Evolutionary conservation across 352 stramenopile species (phyloP).

Genomic region (Pythium coloratum): DNA sequence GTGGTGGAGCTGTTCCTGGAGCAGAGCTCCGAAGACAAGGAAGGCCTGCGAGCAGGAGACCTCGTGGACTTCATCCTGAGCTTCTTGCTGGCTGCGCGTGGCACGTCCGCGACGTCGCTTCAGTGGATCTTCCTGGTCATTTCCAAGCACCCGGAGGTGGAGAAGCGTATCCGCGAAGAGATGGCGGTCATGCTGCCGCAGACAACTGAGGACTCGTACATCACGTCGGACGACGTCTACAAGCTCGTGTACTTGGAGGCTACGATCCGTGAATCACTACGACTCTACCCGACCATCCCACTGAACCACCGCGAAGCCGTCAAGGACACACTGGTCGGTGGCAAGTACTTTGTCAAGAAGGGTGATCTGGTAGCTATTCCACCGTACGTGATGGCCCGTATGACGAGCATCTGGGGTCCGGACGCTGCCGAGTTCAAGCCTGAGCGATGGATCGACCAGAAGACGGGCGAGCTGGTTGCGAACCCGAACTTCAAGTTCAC

Average conservation of each 20-base stretch:
- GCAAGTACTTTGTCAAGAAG: conserved; percentile 24
- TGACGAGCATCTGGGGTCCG: conserved; percentile 37
- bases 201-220: conserved; percentile 30
- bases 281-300: conserved; percentile 63
- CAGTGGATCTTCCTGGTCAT: conserved; percentile 76
- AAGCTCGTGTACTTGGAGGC: conserved; percentile 60
- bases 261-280: conserved; percentile 56
- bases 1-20: conserved; percentile 25
- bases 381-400: conserved; percentile 37
- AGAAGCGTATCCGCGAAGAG: conserved; percentile 47
- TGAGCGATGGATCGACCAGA: conserved; percentile 47
- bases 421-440: conserved; percentile 60
- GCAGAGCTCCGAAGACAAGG: conserved; percentile 18
- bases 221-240: conserved; percentile 51
- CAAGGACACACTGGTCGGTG: conserved; percentile 47
- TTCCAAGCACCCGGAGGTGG: conserved; percentile 53
- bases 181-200: conserved; percentile 31
- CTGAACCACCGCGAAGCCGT: conserved; percentile 56
- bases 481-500: conserved; percentile 27
- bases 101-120: conserved; percentile 73
- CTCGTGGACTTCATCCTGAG: conserved; percentile 69
- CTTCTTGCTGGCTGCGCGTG: conserved; percentile 67
- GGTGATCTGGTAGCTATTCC: conserved; percentile 30
- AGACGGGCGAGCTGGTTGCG: conserved; percentile 8
- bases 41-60: conserved; percentile 42